These are phyloP conservation scores for Trichophyton equinum DNA, from an alignment of 2,329 filamentous ascomycete genomes.

Conservation along the genomic window DNA sequence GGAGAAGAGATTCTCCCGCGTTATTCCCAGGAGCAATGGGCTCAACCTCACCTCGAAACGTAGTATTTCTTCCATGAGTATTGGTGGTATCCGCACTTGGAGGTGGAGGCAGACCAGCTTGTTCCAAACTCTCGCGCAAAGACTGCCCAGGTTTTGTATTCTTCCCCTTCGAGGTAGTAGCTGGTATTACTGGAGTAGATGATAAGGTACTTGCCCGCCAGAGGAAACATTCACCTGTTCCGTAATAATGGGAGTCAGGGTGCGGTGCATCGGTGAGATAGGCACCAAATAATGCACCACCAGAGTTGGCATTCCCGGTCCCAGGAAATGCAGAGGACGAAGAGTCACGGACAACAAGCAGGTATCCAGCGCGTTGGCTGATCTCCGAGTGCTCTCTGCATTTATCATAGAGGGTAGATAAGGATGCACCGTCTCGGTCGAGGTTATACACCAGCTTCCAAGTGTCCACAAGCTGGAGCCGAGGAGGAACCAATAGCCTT, in stretches of 20 bases:
- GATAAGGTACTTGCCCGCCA: constrained; percentile 63
- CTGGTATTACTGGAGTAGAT: constrained; percentile 29
- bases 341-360: constrained; percentile 72
- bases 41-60: constrained; percentile 32
- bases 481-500: constrained; percentile 70
- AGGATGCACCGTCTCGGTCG: constrained; percentile 78
- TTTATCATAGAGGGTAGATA: constrained; percentile 74
- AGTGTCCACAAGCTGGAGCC: constrained; percentile 72
- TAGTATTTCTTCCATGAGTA: constrained; percentile 47
- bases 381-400: constrained; percentile 54
- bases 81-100: constrained; percentile 55
- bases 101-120: constrained; percentile 52
- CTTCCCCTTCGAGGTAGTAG: constrained; percentile 7
- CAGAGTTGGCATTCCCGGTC: constrained; percentile 5
- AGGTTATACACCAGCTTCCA: constrained; percentile 84
- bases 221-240: constrained; percentile 90
- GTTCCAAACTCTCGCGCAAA: constrained; percentile 33
- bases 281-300: constrained; percentile 61
- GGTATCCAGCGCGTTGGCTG: constrained; percentile 66
- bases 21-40: not conserved
- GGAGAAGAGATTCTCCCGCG: not conserved
- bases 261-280: constrained; percentile 85
- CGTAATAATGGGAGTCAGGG: constrained; percentile 73
- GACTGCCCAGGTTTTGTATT: not conserved
- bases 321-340: constrained; percentile 15